A percentile compares a stretch with the other conserved stretches of the same genome.
Evolutionary conservation across 78 protist species (phyloP).

Genomic region (Creolimax fragrantissima): DNA sequence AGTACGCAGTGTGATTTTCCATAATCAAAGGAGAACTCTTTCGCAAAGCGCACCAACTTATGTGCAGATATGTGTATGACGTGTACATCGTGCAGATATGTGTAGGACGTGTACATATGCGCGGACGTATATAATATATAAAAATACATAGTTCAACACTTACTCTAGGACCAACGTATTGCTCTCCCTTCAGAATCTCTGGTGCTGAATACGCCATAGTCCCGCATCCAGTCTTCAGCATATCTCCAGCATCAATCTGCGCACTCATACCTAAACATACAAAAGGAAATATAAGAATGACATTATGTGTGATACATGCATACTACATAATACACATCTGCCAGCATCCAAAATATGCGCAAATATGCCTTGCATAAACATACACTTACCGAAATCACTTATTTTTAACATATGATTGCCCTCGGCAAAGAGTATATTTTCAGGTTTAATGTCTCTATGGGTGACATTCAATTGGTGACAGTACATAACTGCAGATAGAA

Average conservation of each 20-base stretch:
- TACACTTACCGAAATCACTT: too few species aligned
- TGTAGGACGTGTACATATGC: neutral
- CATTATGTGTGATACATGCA: too few species aligned
- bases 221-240: constrained; percentile 37
- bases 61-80: neutral
- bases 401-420: constrained; percentile 10
- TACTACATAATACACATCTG: too few species aligned
- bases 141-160: neutral
- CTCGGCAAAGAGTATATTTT: neutral
- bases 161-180: constrained; percentile 36
- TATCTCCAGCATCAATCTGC: constrained; percentile 6
- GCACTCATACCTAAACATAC: constrained; percentile 45
- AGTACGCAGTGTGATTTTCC: too few species aligned
- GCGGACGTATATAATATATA: neutral
- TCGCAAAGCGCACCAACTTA: too few species aligned
- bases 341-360: too few species aligned
- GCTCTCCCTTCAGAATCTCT: constrained; percentile 44
- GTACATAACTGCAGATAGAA: constrained; percentile 38
- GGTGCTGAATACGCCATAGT: constrained; percentile 57
- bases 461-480: constrained; percentile 31
- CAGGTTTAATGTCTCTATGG: constrained; percentile 42
- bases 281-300: too few species aligned
- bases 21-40: too few species aligned
- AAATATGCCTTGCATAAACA: too few species aligned
- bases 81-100: neutral